phyloP scores from a whole-genome alignment of 495 filamentous ascomycete species.

The Annulohypoxylon stygium region DNA sequence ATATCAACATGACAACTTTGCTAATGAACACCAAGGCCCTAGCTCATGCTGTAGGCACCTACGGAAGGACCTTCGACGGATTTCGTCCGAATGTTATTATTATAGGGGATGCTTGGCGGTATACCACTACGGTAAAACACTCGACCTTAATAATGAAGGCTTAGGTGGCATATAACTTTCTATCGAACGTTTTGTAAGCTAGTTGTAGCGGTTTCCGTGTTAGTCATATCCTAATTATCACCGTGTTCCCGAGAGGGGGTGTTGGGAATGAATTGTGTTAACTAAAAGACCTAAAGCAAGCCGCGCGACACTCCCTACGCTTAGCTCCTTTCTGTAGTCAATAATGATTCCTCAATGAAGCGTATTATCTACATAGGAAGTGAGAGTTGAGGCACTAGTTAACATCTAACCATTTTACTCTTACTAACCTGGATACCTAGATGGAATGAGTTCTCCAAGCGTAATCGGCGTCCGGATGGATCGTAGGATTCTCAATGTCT shows the following conservation, averaged over 20 bases:
- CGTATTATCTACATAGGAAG: not conserved
- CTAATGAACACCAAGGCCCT: conserved; percentile 41
- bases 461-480: conserved; percentile 68
- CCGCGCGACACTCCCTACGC: conserved; percentile 20
- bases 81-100: not conserved
- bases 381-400: not conserved
- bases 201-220: not conserved
- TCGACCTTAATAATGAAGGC: not conserved
- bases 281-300: conserved; percentile 31
- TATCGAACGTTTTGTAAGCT: conserved; percentile 8
- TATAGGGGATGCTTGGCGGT: not conserved
- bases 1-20: conserved; percentile 38
- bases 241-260: conserved; percentile 1
- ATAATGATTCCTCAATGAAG: conserved; percentile 6
- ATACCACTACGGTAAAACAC: not conserved
- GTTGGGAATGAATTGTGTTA: conserved; percentile 30
- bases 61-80: conserved; percentile 22
- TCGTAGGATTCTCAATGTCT: conserved; percentile 67
- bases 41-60: conserved; percentile 36
- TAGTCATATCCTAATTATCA: not conserved
- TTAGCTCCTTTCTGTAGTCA: conserved; percentile 9
- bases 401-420: not conserved
- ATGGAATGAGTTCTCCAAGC: conserved; percentile 50
- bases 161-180: conserved; percentile 19
- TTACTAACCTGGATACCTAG: conserved; percentile 8